phyloP scores from a whole-genome alignment of 2,329 filamentous ascomycete species.

The Pseudogymnoascus sp. region DNA sequence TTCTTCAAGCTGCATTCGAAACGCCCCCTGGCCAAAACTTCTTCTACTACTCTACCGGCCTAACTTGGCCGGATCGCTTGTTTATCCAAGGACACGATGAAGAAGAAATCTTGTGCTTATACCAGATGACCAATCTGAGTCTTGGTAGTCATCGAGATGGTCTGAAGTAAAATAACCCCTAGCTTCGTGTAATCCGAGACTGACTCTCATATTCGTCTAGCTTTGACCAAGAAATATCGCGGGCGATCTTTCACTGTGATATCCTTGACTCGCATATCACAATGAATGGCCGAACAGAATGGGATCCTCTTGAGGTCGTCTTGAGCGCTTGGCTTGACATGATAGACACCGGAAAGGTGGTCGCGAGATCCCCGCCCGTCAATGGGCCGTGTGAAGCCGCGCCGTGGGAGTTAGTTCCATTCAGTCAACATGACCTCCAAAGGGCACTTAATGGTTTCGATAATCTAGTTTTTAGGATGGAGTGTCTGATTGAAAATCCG shows the following conservation, averaged over 20 bases:
- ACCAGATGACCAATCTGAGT: conserved; percentile 12
- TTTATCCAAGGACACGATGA: background rate
- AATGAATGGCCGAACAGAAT: conserved; percentile 16
- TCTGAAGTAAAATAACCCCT: background rate
- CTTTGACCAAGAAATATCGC: conserved; percentile 12
- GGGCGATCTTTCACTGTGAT: conserved; percentile 15
- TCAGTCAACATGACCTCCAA: conserved; percentile 13
- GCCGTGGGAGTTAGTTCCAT: conserved; percentile 15
- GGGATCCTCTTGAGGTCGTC: conserved; percentile 19
- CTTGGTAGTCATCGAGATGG: conserved; percentile 13
- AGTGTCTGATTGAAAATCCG: too few species aligned
- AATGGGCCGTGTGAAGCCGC: conserved; percentile 10
- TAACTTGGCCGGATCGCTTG: conserved; percentile 10
- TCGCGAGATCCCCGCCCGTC: conserved; percentile 2
- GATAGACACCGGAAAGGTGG: conserved; percentile 15
- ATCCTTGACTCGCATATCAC: background rate
- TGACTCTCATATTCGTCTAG: too few species aligned
- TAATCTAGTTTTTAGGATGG: conserved; percentile 7
- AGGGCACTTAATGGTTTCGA: conserved; percentile 8
- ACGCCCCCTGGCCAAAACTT: conserved; percentile 12
- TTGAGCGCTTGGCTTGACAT: conserved; percentile 17
- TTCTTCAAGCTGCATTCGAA: conserved; percentile 14
- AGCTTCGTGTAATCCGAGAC: too few species aligned
- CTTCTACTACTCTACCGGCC: conserved; percentile 16
- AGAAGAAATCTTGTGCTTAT: conserved; percentile 12